Evolutionary conservation across 257 asterid genomes (phyloP).

Genomic region (Penstemon eatonii): DNA sequence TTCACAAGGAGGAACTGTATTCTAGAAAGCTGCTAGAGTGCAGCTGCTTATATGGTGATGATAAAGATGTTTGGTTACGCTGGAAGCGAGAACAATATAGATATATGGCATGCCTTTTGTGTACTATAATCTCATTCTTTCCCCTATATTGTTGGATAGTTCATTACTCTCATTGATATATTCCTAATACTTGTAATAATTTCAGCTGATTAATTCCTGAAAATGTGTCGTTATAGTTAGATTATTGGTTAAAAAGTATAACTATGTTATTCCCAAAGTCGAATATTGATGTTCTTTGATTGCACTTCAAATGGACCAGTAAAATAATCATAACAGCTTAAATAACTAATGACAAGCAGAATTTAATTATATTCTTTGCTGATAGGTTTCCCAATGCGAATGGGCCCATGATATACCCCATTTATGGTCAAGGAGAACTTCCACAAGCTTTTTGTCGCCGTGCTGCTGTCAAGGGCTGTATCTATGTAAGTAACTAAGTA

Average conservation of each 20-base stretch:
- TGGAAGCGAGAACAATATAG: too few relatives aligned
- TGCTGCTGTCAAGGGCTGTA: conserved; percentile 97
- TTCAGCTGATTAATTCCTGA: not conserved
- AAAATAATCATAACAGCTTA: not conserved
- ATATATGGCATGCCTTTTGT: not conserved
- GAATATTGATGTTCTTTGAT: too few relatives aligned
- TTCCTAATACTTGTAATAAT: conserved; percentile 1
- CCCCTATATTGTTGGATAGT: conserved; percentile 7
- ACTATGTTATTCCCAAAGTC: too few relatives aligned
- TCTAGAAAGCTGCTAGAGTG: too few relatives aligned
- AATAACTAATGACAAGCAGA: not conserved
- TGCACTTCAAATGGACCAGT: too few relatives aligned
- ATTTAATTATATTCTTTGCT: conserved; percentile 21
- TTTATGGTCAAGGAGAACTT: conserved; percentile 91
- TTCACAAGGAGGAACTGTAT: too few relatives aligned
- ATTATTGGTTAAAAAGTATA: too few relatives aligned
- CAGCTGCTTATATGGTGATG: too few relatives aligned
- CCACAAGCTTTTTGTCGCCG: conserved; percentile 97
- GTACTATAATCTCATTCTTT: conserved; percentile 14
- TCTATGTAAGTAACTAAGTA: conserved; percentile 51
- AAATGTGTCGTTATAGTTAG: too few relatives aligned
- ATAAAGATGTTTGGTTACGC: too few relatives aligned
- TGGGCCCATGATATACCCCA: conserved; percentile 91
- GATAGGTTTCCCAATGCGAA: conserved; percentile 83
- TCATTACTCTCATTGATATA: conserved; percentile 3